Percentiles rank a stretch among this genome's conserved stretches.
Evolutionary conservation across 208 protist genomes (phyloP).

Genomic region (Trypanosomatidae sp.): DNA sequence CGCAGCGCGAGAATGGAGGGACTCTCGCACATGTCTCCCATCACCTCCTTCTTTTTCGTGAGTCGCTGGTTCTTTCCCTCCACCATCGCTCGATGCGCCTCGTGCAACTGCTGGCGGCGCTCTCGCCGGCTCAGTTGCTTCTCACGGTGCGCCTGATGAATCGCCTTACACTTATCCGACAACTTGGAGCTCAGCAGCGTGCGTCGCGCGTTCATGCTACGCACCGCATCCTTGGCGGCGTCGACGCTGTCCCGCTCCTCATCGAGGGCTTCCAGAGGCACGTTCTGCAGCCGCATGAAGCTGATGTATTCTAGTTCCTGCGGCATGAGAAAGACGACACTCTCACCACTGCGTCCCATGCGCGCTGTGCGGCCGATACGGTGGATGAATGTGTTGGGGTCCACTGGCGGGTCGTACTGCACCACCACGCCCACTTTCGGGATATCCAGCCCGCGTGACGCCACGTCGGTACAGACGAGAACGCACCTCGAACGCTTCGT

Average conservation of each 20-base stretch:
- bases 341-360: conserved; percentile 92
- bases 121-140: conserved; percentile 73
- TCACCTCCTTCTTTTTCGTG: conserved; percentile 54
- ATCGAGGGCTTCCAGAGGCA: conserved; percentile 73
- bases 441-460: conserved; percentile 96
- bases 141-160: conserved; percentile 72
- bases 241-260: conserved; percentile 70
- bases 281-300: conserved; percentile 92
- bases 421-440: conserved; percentile 95
- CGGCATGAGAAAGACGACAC: conserved; percentile 93
- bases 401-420: conserved; percentile 97
- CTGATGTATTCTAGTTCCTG: conserved; percentile 93
- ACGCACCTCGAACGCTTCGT: conserved; percentile 73
- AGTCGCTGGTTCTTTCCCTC: conserved; percentile 30
- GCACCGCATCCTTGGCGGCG: conserved; percentile 44
- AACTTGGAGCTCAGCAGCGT: conserved; percentile 73
- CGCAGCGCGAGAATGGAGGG: conserved; percentile 63
- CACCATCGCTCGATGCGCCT: conserved; percentile 52
- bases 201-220: conserved; percentile 62
- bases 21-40: conserved; percentile 83
- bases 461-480: conserved; percentile 96
- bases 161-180: conserved; percentile 60
- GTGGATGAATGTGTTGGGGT: conserved; percentile 96
- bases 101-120: conserved; percentile 61
- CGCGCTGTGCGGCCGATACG: conserved; percentile 97